These are phyloP conservation scores for Botrytis fabae DNA, from an alignment of 2,329 filamentous ascomycete species.

Conservation along the genomic window DNA sequence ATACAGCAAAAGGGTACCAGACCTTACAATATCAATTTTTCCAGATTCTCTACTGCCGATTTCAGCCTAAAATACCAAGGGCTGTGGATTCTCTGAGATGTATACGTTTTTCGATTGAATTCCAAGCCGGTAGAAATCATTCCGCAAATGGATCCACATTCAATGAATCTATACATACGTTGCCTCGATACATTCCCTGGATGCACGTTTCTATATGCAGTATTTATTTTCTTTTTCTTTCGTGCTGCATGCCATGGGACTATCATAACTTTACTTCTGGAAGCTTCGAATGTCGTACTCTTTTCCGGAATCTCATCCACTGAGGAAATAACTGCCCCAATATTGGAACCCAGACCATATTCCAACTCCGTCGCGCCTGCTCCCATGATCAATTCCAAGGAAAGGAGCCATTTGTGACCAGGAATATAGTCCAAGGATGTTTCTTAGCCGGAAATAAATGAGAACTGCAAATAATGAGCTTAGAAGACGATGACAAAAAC, in stretches of 20 bases:
- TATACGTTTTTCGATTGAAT: not conserved
- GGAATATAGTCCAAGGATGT: not conserved
- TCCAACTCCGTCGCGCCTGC: not conserved
- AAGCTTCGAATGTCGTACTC: too few species aligned
- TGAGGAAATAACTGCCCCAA: not conserved
- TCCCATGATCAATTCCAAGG: too few species aligned
- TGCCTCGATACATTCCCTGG: not conserved
- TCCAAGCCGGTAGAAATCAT: not conserved
- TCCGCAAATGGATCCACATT: not conserved
- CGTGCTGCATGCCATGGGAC: not conserved
- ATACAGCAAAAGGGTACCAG: not conserved
- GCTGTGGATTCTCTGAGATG: slow-evolving; percentile 1
- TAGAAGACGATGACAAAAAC: not conserved
- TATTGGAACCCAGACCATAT: not conserved
- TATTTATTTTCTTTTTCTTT: not conserved
- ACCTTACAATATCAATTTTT: not conserved
- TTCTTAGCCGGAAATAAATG: not conserved
- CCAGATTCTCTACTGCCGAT: slow-evolving; percentile 5
- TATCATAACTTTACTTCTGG: not conserved
- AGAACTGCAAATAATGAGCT: not conserved
- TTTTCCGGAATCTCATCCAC: not conserved
- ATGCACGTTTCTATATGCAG: not conserved
- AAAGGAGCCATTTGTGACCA: not conserved
- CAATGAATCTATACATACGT: not conserved
- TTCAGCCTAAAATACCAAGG: not conserved